Base-by-base conservation (phyloP, 2,329 filamentous ascomycete species). In the Apiospora sp. region DNA sequence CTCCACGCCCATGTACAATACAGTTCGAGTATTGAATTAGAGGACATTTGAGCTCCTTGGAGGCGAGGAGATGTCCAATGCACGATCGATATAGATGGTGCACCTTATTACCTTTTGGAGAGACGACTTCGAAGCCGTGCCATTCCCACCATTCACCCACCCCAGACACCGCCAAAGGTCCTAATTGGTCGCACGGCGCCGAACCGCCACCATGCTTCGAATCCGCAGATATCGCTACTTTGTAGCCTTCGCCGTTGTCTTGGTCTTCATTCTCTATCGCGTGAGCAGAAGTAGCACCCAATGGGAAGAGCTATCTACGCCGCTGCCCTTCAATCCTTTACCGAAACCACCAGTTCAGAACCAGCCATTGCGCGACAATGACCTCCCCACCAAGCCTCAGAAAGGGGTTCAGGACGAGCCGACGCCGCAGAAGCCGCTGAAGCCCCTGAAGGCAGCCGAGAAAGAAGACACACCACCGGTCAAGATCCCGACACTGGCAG, bases 211-310 rank as follows among this genome's bases (percentile, higher is more conserved):
- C 72, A 87, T 87, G 86, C 79, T 86, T 77, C 84, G 84, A 71
- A 77, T 85, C 73, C 85, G 86, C 71, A 84, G 86, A 75, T 87
- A 87, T 76, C 83, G 86, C 72, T 77, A 84, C 46, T 84, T 85
- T 71, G 74, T 87, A 70, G 75, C 84, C 49, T 84, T 87, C 72
- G 84, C 84, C 44, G 78, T 83, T 71, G 78, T 85, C 71, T 79
- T 83, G 24, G 75, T 85, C 51, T 77, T 86, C 54, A 78, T 85
- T 3, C 79, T 90, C 71, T 85, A 90, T 19, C 76, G 86, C 87
- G 75, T 89, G 90, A 70, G 69, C 51, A 67, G 58, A 37, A 22
- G 46, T 22, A 68, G 72, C 37, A 75, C 80, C 83, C 46, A 81
- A 82, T 68, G 84, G 86, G 73, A 82, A 82, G 72, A 80, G 84